Evolutionary conservation across 1,284 basidiomycete species (phyloP), one percentile per base, ranked within the genome.

Genomic region (Tylopilus sp.): DNA sequence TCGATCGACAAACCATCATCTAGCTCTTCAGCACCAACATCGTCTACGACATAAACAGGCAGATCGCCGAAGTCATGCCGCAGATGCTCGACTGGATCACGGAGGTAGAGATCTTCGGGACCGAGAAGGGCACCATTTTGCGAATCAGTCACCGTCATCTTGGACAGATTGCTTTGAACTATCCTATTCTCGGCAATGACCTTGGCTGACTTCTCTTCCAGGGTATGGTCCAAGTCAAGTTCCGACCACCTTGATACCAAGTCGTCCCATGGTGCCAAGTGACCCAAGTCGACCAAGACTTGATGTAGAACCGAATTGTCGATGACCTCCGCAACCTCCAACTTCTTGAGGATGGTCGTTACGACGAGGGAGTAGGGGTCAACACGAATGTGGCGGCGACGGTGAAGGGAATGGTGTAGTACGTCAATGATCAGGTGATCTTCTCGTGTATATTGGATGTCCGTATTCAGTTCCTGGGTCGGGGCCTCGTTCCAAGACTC

Each of bases 1-100:
- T 95, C 89, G 41, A 98, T 64, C 0, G 94, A 96, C 30, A 99
- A 64, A 1, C 93, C 97, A 66, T 99, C 97, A 61, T 99, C 97
- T 25, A 99, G 78, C 66, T 99, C 97, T 58, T 87, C 72, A 0
- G 97, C 95, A 6, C 61, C 65, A 0, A 74, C 63, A 57, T 94
- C 91, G 64, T 99, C 97, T 48, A 99, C 87, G 16, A 97, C 89
- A 66, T 87, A 98, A 1, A 94, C 92, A 0, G 83, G 83, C 48
- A 89, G 68, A 52, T 83, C 60, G 11, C 89, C 89, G 66, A 93
- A 97, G 68, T 98, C 96, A 60, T 91, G 82, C 5, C 94, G 85
- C 2, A 92, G 66, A 19, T 75, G 68, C 26, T 84, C 84, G 28
- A 82, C 69, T 0, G 78, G 74, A 59, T 91, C 88, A 1, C 61